Conservation (phyloP, 805 yeast genomes). For the Candida taoyuanica region DNA sequence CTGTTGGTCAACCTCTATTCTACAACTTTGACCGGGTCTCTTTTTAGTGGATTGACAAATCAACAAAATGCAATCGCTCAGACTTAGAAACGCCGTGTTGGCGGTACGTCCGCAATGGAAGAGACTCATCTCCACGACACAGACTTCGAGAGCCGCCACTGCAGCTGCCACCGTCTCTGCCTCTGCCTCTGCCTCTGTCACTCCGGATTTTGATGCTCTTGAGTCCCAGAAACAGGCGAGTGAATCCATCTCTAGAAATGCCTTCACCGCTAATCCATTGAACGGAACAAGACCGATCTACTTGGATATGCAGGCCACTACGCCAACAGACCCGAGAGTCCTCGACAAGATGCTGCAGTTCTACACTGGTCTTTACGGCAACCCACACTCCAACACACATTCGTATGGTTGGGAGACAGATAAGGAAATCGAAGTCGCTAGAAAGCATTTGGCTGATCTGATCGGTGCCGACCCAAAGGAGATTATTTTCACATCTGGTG, state of each 20-base stretch:
- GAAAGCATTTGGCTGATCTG: conserved; percentile 74
- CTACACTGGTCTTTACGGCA: conserved; percentile 91
- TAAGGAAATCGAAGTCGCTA: conserved; percentile 80
- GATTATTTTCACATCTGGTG: conserved; percentile 95
- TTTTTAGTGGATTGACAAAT: too few relatives aligned
- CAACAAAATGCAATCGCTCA: neutral
- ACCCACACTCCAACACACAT: conserved; percentile 97
- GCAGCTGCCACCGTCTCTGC: too few relatives aligned
- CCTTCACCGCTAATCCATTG: conserved; percentile 35
- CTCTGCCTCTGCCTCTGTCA: conserved; percentile 14
- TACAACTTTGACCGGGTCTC: too few relatives aligned
- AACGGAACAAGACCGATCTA: conserved; percentile 87
- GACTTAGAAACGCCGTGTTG: neutral
- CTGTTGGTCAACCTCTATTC: too few relatives aligned
- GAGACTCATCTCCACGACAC: conserved; percentile 1
- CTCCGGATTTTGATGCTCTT: conserved; percentile 5
- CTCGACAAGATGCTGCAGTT: conserved; percentile 81
- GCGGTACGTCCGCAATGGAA: neutral
- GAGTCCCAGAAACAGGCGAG: conserved; percentile 10
- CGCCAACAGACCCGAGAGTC: conserved; percentile 97
- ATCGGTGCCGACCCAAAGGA: conserved; percentile 95
- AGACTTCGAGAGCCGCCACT: conserved; percentile 1
- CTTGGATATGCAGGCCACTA: conserved; percentile 96
- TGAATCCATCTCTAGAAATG: conserved; percentile 33
- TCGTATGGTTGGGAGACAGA: conserved; percentile 99